Conservation (phyloP, 371 early-diverging fungal genomes). For the Nematocida sp. region DNA sequence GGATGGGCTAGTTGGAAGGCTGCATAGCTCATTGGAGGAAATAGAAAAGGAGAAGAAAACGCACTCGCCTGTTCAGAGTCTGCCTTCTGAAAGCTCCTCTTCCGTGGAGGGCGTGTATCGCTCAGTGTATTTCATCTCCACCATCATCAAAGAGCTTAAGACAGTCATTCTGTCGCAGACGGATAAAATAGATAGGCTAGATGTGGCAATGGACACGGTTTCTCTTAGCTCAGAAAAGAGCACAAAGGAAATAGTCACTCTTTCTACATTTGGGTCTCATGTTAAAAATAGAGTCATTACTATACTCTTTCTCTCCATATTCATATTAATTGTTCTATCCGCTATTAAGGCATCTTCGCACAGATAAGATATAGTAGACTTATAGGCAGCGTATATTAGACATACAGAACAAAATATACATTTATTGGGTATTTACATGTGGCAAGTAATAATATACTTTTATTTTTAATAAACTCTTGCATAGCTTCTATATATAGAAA, state of each 20-base stretch:
- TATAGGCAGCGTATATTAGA: no score
- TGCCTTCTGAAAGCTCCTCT: neutral
- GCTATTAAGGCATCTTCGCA: slow-evolving; percentile 41
- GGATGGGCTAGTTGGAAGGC: slow-evolving; percentile 6
- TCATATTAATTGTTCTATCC: slow-evolving; percentile 37
- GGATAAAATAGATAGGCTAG: slow-evolving; percentile 56
- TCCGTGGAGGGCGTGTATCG: slow-evolving; percentile 36
- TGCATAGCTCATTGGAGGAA: slow-evolving; percentile 13
- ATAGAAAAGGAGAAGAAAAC: slow-evolving; percentile 5
- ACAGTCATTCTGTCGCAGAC: slow-evolving; percentile 50
- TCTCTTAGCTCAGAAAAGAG: slow-evolving; percentile 24
- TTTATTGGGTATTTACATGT: neutral
- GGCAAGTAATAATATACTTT: no score
- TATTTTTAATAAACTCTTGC: no score
- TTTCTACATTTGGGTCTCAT: slow-evolving; percentile 50
- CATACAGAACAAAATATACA: no score
- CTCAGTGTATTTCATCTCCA: slow-evolving; percentile 44
- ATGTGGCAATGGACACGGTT: slow-evolving; percentile 43
- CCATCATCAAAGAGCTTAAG: slow-evolving; percentile 41
- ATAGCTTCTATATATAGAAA: no score
- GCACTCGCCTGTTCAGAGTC: neutral
- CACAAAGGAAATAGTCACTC: slow-evolving; percentile 21
- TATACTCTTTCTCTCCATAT: slow-evolving; percentile 33
- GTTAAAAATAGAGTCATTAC: slow-evolving; percentile 50
- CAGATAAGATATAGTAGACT: no score